Base-by-base conservation (phyloP, 177 flowering plant species). In the Vitis hybrid region DNA sequence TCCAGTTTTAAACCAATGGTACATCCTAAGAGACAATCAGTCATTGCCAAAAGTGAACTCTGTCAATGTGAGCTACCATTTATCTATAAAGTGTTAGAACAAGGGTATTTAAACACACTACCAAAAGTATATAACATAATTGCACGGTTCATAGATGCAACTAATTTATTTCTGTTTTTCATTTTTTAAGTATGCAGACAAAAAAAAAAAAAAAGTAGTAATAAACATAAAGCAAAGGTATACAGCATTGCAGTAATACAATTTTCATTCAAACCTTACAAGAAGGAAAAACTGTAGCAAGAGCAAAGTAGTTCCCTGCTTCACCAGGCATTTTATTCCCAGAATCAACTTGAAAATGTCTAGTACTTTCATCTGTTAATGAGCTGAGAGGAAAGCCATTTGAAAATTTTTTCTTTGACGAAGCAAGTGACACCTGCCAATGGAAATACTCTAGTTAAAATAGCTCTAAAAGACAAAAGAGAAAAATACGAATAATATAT, bases 401-500 rank as follows among this genome's bases (percentile, higher is more conserved):
- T 19, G 69, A 65, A 50, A 63, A 12, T 55, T 52, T 61, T 11
- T 65, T 80, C 61, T 70, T 75, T 61, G 71, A 65, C 39, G 86
- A 71, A 75, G 88, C 78, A 79, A 91, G 86, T 20, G 94, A 90
- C 16, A 93, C 93, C 99, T 95, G 88, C 39, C 53, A 80, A 64
- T 50, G 20, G 52, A 11, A 52, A 50, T 14, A 22, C 6, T 12
- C 57, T 26, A 52, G 50, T 59, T 18, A 31, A 34, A 10, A 54
- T 0, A 20, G 6, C 9, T 58, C 10, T 13, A 51, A 2, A 50
- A 65, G 57, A 31, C 57, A 22, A 55, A 1, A 39, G 39, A 34
- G 39, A 34, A 34, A 34, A 34, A 4, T 34, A 34, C 2, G 1
- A 34, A 34, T 34, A 1, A 34, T 2, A 5, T 34, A 34, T 34